Conservation (phyloP, 1,139 yeast genomes). For the Magnusiomyces suaveolens region DNA sequence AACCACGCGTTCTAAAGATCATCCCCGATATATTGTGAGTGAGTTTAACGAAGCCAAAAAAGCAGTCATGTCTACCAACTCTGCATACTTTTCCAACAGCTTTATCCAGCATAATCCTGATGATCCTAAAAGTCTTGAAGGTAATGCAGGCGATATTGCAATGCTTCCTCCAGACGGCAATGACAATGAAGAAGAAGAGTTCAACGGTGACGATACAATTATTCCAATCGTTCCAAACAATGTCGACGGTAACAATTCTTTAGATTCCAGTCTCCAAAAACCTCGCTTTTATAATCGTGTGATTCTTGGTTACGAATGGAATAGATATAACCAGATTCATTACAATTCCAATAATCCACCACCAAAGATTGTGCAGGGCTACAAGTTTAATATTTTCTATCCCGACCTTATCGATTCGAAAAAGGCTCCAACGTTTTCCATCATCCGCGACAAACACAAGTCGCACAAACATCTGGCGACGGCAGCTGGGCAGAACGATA, state of each 20-base stretch:
- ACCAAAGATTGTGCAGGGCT: conserved; percentile 35
- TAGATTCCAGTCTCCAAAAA: conserved; percentile 19
- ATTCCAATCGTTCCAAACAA: not conserved
- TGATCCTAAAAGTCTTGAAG: not conserved
- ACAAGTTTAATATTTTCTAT: conserved; percentile 32
- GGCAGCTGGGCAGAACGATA: conserved; percentile 19
- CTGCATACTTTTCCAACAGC: not conserved
- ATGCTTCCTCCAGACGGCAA: not conserved
- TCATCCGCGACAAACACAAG: conserved; percentile 21
- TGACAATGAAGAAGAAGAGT: conserved; percentile 1
- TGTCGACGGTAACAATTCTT: conserved; percentile 17
- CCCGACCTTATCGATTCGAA: conserved; percentile 27
- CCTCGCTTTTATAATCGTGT: conserved; percentile 31
- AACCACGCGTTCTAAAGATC: conserved; percentile 6
- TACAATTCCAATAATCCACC: conserved; percentile 32
- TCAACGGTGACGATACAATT: conserved; percentile 12
- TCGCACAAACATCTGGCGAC: conserved; percentile 6
- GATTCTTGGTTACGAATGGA: conserved; percentile 34
- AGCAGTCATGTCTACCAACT: not conserved
- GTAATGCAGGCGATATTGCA: not conserved
- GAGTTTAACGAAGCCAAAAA: conserved; percentile 4
- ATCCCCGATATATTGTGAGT: conserved; percentile 6
- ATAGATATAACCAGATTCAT: conserved; percentile 31
- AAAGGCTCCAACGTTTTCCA: conserved; percentile 29
- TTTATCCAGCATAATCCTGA: not conserved